Percentiles rank a stretch among this genome's conserved stretches.
Evolutionary conservation across 2,329 filamentous ascomycete genomes (phyloP).

Genomic region (Colletotrichum falcatum): DNA sequence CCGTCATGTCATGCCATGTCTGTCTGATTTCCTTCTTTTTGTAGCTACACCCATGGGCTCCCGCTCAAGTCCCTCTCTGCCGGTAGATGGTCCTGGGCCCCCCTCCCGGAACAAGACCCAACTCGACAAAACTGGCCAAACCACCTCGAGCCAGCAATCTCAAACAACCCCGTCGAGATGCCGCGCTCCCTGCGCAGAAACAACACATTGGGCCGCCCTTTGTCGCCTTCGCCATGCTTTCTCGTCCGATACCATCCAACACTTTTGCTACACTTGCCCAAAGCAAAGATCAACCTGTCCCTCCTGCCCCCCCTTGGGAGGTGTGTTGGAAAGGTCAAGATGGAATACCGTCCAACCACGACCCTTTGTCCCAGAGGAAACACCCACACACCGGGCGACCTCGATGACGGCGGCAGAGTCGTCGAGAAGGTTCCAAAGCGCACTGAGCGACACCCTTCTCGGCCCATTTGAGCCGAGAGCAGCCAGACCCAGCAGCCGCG

Average conservation of each 20-base stretch:
- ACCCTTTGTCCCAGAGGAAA: not conserved
- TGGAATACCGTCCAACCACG: not conserved
- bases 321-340: not conserved
- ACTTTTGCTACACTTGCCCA: not conserved
- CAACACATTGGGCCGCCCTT: not conserved
- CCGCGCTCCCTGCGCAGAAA: slow-evolving; percentile 26
- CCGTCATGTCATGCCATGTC: no score
- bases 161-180: not conserved
- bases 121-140: no score
- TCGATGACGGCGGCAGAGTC: not conserved
- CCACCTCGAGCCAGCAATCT: not conserved
- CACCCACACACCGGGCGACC: not conserved
- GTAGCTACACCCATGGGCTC: not conserved
- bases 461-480: not conserved
- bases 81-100: no score
- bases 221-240: not conserved
- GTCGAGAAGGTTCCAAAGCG: not conserved
- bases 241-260: not conserved
- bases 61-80: no score
- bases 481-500: not conserved
- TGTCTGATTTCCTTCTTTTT: not conserved
- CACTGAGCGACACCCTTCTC: not conserved
- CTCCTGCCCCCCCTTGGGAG: not conserved
- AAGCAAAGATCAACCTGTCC: not conserved
- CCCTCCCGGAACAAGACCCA: no score